Evolutionary conservation across 208 protist species (phyloP).

Genomic region (Leishmania braziliensis): DNA sequence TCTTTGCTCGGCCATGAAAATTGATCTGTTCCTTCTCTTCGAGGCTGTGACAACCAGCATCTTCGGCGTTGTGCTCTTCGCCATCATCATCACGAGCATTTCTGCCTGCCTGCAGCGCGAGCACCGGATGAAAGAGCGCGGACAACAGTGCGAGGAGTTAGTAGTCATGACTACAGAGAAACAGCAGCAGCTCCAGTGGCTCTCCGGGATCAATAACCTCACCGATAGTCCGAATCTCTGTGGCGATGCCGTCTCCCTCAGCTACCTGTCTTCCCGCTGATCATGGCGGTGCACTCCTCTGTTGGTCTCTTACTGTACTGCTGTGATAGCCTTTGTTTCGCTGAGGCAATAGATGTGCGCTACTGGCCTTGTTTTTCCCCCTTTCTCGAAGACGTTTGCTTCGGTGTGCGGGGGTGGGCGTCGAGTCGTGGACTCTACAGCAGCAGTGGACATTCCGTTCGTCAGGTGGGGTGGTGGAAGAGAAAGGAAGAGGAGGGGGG

Average conservation of each 20-base stretch:
- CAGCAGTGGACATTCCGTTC: neutral
- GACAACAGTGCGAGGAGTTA: conserved; percentile 7
- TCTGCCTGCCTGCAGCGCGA: conserved; percentile 5
- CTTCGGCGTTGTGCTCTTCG: conserved; percentile 14
- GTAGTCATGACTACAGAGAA: neutral
- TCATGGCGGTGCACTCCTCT: neutral
- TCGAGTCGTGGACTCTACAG: too few relatives aligned
- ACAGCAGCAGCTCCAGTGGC: conserved; percentile 14
- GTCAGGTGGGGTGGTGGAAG: neutral
- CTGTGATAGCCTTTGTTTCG: neutral
- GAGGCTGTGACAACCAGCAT: conserved; percentile 2
- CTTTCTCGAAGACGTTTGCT: too few relatives aligned
- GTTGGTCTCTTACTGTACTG: neutral
- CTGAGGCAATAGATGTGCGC: neutral
- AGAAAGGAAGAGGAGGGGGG: neutral
- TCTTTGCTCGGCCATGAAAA: neutral
- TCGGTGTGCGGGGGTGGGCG: too few relatives aligned
- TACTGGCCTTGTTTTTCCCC: neutral
- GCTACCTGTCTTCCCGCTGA: neutral
- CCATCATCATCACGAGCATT: neutral
- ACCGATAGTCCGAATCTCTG: conserved; percentile 6
- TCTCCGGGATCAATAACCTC: neutral
- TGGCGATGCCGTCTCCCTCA: neutral
- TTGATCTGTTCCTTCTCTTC: neutral
- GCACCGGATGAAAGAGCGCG: neutral